Evolutionary conservation across 2,329 filamentous ascomycete genomes (phyloP).

Genomic region (Pseudogymnoascus sp.): DNA sequence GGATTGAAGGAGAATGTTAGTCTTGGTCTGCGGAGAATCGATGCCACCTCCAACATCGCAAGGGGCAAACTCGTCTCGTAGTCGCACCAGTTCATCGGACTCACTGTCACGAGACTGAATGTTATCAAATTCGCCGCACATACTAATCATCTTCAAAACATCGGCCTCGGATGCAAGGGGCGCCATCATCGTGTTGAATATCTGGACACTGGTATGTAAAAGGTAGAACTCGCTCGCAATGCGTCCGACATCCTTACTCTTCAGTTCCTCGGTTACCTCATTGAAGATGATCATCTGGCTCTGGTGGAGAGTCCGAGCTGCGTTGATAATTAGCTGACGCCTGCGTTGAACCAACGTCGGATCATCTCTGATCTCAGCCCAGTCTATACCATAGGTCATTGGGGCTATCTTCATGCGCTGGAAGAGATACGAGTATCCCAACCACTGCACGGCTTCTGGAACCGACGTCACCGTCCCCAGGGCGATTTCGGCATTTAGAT

Average conservation of each 20-base stretch:
- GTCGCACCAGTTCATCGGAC: constrained; percentile 71
- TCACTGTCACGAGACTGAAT: constrained; percentile 89
- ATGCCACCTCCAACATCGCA: constrained; percentile 73
- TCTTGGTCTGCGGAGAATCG: constrained; percentile 76
- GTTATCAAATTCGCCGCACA: constrained; percentile 97
- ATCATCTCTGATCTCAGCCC: constrained; percentile 82
- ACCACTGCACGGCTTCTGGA: constrained; percentile 89
- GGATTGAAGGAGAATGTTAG: constrained; percentile 88
- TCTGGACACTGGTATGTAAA: constrained; percentile 83
- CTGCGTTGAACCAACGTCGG: constrained; percentile 80
- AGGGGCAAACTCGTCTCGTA: constrained; percentile 64
- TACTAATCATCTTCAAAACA: constrained; percentile 90
- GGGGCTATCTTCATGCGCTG: constrained; percentile 94
- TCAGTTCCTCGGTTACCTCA: constrained; percentile 83
- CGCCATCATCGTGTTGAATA: constrained; percentile 94
- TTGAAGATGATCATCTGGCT: constrained; percentile 99
- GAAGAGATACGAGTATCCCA: constrained; percentile 95
- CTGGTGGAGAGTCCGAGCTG: constrained; percentile 77
- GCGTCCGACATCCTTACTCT: constrained; percentile 88
- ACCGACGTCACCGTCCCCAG: constrained; percentile 94
- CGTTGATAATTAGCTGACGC: constrained; percentile 79
- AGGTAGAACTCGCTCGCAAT: constrained; percentile 98
- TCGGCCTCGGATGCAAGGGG: constrained; percentile 83
- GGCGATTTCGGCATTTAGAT: constrained; percentile 90
- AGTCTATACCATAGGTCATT: constrained; percentile 89